Evolutionary conservation across 805 yeast species (phyloP).

Genomic region (Tetrapisispora arboricola): DNA sequence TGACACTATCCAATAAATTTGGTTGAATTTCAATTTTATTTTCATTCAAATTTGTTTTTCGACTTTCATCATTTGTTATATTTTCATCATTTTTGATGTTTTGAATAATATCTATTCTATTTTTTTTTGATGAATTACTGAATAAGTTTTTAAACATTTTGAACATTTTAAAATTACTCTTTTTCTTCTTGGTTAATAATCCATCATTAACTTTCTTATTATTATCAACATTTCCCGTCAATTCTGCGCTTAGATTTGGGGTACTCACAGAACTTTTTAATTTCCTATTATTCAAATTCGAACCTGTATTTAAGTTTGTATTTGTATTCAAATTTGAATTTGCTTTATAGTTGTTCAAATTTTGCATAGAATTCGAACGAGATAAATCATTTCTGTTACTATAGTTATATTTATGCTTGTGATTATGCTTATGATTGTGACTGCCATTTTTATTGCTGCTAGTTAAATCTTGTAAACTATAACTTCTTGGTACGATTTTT

Average conservation of each 20-base stretch:
- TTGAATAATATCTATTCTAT: no score
- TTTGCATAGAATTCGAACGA: not conserved
- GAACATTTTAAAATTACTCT: not conserved
- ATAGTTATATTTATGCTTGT: not conserved
- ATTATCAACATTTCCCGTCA: not conserved
- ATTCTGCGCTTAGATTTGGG: not conserved
- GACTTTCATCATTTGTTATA: not conserved
- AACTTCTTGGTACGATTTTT: not conserved
- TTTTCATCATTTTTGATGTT: not conserved
- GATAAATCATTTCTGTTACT: not conserved
- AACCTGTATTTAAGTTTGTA: not conserved
- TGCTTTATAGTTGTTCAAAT: no score
- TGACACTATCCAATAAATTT: not conserved
- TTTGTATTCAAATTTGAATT: no score
- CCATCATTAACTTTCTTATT: not conserved
- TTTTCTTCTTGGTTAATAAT: no score
- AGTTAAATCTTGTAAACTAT: not conserved
- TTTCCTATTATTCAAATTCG: not conserved
- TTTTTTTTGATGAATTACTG: no score
- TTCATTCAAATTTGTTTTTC: no score
- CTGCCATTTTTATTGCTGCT: not conserved
- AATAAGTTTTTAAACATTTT: not conserved
- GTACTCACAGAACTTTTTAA: not conserved
- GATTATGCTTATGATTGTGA: not conserved
- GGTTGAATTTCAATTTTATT: not conserved